Base-by-base conservation (phyloP, 2,329 filamentous ascomycete genomes). In the Sclerotiophoma versabilis region DNA sequence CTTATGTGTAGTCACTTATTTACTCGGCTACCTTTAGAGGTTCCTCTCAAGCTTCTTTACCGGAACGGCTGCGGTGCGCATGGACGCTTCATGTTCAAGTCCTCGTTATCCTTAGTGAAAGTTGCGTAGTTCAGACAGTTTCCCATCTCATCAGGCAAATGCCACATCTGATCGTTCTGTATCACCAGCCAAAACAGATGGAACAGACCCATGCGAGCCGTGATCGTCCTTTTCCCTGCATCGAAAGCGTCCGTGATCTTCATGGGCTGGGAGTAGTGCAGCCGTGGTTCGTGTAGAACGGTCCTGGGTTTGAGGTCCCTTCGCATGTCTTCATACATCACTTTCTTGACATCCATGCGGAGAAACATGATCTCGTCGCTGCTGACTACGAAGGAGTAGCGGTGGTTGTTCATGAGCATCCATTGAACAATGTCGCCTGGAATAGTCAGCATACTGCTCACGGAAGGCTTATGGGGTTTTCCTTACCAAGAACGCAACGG, bases 301-400 rank as follows among this genome's bases (percentile, higher is more conserved):
- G 29, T 45, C 23, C 34, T 46, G 15, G 17, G 33, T 22, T 37
- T 12, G 19, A 22, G 33, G n/a, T 19, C n/a, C 32, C 12, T 39
- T 25, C 7, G 34, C 10, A 11, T 30, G 19, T 37, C 39, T 8
- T 27, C 17, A 14, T 20, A n/a, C 12, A 2, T 41, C 7, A 48
- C 26, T 7, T 44, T 33, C 2, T 41, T 14, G 33, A 60, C 27
- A 2, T 51, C 52, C 22, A 61, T 47, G 25, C 37, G 42, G 17
- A 67, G 47, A 26, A 64, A 66, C 23, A 64, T 62, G 25, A 64
- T 55, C 32, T 66, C 61, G 23, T 64, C 55, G 43, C 57, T 53
- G 49, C 53, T 62, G 37, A 56, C 34, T 10, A 67, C 30, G 38
- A 67, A 67, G 12, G 52, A 59, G 32, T 60, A 62, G 36, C 48